Evolutionary conservation across 2,329 filamentous ascomycete species (phyloP), one percentile per base, ranked within the genome.

Genomic region (Escovopsis sp.): DNA sequence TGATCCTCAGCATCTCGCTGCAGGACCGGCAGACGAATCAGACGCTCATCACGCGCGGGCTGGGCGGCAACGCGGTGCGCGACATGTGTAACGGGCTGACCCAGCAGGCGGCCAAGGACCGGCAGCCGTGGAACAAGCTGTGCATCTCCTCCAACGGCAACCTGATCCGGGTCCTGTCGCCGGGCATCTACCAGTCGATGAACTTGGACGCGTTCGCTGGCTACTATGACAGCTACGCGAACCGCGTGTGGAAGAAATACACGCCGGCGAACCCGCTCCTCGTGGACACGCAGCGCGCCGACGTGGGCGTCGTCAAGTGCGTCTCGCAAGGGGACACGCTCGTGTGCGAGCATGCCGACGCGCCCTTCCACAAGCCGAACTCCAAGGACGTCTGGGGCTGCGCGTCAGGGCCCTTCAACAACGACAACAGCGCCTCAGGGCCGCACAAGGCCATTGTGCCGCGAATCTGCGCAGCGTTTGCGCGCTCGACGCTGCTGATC

Each of bases 381-480:
- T 57, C 61, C 7, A 47, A 47, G 6, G 69, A 72, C 44, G 69
- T 72, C 48, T 74, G 66, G 58, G 64, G 66, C 16, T 72, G 69
- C 57, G 65, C 69, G 58, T 61, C 57, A 10, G 69, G 69, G 0
- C 62, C 69, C 0, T 71, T 72, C 43, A 57, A 47, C 2, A 58
- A 60, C n/a, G 40, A 48, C 2, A 48, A 42, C 0, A 49, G 48
- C 7, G 65, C 68, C 45, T 67, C 64, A 42, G 55, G 42, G 5
- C 48, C 66, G 2, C 65, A 68, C 47, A 42, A 53, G 3, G 65
- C 66, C 1, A 54, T 68, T 2, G 60, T 71, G 1, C 63, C 69
- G 3, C 61, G 67, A 5, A 60, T 72, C 4, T 72, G 68, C 45
- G 67, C 69, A 0, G 69, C 67, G n/a, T 70, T 72, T 51, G 54